Conservation (phyloP, 169 alveolate species). For the Babesia bigemina region DNA sequence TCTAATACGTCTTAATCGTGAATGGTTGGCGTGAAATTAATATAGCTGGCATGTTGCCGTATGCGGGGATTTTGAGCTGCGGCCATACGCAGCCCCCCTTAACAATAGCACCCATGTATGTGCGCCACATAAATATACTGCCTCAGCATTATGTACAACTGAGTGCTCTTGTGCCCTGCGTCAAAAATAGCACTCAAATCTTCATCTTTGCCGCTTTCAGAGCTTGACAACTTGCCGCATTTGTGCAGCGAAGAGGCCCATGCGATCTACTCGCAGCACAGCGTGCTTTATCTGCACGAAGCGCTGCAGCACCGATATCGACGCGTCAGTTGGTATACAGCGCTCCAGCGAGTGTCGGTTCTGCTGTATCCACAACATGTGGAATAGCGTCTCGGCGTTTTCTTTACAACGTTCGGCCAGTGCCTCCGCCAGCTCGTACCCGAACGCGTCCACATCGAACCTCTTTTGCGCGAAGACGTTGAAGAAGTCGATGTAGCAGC, state of each 20-base stretch:
- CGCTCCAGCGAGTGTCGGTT: slow-evolving; percentile 38
- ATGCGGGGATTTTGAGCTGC: no score
- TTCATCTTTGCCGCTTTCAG: no score
- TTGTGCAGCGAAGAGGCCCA: neutral
- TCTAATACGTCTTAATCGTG: no score
- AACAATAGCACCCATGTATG: no score
- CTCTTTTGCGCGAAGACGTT: slow-evolving; percentile 43
- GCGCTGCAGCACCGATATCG: slow-evolving; percentile 4
- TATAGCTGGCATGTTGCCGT: no score
- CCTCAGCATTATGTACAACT: no score
- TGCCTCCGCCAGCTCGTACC: slow-evolving; percentile 45
- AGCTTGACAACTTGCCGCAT: slow-evolving; percentile 3
- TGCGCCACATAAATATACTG: no score
- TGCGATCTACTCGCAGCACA: slow-evolving; percentile 11
- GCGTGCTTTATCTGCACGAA: slow-evolving; percentile 13
- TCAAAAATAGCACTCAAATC: no score
- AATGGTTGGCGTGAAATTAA: no score
- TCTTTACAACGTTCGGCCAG: slow-evolving; percentile 61
- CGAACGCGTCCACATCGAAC: slow-evolving; percentile 41
- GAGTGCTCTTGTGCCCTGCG: no score
- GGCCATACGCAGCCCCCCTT: no score
- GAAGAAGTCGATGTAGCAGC: slow-evolving; percentile 58
- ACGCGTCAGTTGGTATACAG: slow-evolving; percentile 38
- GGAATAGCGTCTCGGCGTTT: slow-evolving; percentile 58
- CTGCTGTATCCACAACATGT: slow-evolving; percentile 60